phyloP scores from a whole-genome alignment of 169 alveolate genomes.

The Plasmodium blacklocki region DNA sequence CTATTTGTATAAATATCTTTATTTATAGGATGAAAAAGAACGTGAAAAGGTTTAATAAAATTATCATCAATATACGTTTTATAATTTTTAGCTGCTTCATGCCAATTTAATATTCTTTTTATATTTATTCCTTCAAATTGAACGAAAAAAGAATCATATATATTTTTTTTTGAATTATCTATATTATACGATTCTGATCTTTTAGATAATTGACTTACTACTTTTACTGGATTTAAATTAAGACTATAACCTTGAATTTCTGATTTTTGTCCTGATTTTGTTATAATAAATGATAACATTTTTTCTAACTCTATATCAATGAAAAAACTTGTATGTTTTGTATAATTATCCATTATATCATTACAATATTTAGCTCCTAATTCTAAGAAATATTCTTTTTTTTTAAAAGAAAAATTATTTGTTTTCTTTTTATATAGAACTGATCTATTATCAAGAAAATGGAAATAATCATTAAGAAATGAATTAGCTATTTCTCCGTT shows the following conservation, averaged over 20 bases:
- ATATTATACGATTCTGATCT: conserved; percentile 32
- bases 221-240: conserved; percentile 32
- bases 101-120: conserved; percentile 56
- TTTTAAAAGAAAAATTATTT: conserved; percentile 36
- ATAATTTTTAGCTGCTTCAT: conserved; percentile 49
- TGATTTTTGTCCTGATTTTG: conserved; percentile 65
- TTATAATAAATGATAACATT: conserved; percentile 51
- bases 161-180: conserved; percentile 3
- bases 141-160: conserved; percentile 65
- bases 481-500: conserved; percentile 53
- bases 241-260: conserved; percentile 74
- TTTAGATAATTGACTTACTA: conserved; percentile 36
- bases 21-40: conserved; percentile 17
- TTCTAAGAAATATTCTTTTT: conserved; percentile 62
- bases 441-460: conserved; percentile 40
- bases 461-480: conserved; percentile 58
- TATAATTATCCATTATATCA: conserved; percentile 58
- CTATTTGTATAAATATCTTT: background rate
- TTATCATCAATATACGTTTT: conserved; percentile 37
- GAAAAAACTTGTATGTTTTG: conserved; percentile 45
- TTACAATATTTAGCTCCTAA: conserved; percentile 74
- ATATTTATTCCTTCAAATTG: conserved; percentile 65
- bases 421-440: conserved; percentile 42
- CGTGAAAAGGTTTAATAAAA: conserved; percentile 47
- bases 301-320: conserved; percentile 68